Evolutionary conservation across 192 early-diverging fungal species (phyloP), one percentile per base, ranked within the genome.

Genomic region (Coemansia sp.): DNA sequence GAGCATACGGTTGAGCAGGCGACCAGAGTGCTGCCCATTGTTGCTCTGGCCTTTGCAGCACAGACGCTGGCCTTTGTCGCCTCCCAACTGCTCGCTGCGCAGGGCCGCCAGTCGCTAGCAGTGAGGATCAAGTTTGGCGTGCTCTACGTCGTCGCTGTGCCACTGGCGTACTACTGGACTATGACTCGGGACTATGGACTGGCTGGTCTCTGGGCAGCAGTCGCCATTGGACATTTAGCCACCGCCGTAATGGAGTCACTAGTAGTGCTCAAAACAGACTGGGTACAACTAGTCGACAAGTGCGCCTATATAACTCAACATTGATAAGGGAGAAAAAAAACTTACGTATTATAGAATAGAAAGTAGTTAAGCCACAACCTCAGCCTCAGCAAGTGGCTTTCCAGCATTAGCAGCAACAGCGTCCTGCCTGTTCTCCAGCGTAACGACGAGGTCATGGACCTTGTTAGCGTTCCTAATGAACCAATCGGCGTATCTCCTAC

Each of bases 391-490:
- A 35, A 59, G 53, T 52, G 73, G 59, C 23, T 63, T 76, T 18
- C 62, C 68, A 20, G 59, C 70, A 3, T 53, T 55, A 55, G 75
- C 56, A 56, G 66, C 68, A 18, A 59, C 43, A 26, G 70, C 10
- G 71, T 77, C 77, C 48, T 82, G 79, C 34, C 52, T 65, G 60
- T 58, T 64, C 68, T 82, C 79, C 25, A 77, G 58, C 41, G 13
- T 67, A 65, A 70, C 67, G 35, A 82, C 61, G n/a, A 82, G 39
- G 59, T 82, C 79, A 65, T 82, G 79, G 35, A 94, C 91, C 83
- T 93, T 94, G 81, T 91, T 93, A 65, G 94, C 91, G 82, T 98
- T 90, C 62, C 95, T 88, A 72, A 96, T 90, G 70, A 96, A 96
- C 93, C 93, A 98, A 67, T 98, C 96, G 36, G 89, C 95, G 75